phyloP scores from a whole-genome alignment of 257 asterid species.

The Nicotiana obtusifolia region DNA sequence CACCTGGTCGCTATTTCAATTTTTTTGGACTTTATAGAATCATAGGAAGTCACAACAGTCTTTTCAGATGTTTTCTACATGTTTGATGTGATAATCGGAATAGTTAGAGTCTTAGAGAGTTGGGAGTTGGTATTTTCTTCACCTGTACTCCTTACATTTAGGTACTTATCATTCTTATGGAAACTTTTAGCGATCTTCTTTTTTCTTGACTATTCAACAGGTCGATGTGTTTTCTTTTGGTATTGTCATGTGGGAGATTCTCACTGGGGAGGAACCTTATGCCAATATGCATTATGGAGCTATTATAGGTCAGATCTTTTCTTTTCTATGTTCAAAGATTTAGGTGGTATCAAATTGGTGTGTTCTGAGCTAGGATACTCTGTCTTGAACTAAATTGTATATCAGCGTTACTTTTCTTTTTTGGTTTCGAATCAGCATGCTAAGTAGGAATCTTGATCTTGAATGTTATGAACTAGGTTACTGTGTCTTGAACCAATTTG shows the following conservation, averaged over 20 bases:
- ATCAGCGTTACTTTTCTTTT: not conserved
- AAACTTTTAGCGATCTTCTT: not conserved
- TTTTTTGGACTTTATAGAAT: not conserved
- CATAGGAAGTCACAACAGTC: not conserved
- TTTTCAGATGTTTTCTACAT: not conserved
- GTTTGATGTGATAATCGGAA: not conserved
- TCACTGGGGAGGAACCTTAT: slow-evolving; percentile 95
- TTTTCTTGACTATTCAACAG: slow-evolving; percentile 32
- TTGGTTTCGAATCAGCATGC: not conserved
- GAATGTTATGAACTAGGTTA: not conserved
- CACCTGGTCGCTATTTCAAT: not conserved
- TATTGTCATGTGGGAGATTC: slow-evolving; percentile 96
- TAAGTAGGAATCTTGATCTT: not conserved
- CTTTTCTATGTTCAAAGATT: not conserved
- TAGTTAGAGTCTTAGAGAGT: not conserved
- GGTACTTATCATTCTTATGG: not conserved
- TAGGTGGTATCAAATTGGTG: not conserved
- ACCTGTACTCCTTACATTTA: not conserved
- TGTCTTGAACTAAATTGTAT: not conserved
- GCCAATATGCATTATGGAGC: slow-evolving; percentile 97
- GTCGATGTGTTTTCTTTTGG: slow-evolving; percentile 96
- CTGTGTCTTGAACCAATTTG: not conserved
- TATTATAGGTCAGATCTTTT: slow-evolving; percentile 52
- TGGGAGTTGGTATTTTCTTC: not conserved
- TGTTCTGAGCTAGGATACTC: slow-evolving; percentile 1